Conservation (phyloP, 2,329 filamentous ascomycete genomes). For the Cryphonectria nitschkei region DNA sequence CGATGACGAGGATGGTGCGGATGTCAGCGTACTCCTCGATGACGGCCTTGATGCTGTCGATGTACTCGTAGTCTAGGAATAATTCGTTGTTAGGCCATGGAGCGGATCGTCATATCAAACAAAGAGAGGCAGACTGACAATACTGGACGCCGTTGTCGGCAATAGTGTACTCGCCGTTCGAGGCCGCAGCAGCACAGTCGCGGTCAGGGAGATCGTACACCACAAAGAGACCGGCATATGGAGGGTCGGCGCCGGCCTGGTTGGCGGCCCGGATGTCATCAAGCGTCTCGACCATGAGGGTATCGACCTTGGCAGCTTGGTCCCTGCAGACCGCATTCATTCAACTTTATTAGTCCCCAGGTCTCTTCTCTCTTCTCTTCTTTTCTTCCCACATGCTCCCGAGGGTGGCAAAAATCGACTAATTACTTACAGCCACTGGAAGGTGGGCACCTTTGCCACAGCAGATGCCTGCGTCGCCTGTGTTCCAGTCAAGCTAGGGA, state of each 20-base stretch:
- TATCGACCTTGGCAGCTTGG: constrained; percentile 51
- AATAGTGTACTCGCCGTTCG: constrained; percentile 59
- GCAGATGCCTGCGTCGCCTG: constrained; percentile 55
- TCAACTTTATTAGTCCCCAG: background rate
- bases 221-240: constrained; percentile 54
- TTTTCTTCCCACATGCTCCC: background rate
- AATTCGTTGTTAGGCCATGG: constrained; percentile 46
- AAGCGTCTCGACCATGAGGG: constrained; percentile 49
- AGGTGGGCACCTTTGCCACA: constrained; percentile 56
- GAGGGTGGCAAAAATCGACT: background rate
- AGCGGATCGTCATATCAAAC: constrained; percentile 33
- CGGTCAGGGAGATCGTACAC: constrained; percentile 63
- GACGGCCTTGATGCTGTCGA: constrained; percentile 50
- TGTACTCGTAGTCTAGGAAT: constrained; percentile 52
- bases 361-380: too few species aligned
- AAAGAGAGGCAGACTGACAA: constrained; percentile 43
- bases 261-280: constrained; percentile 40
- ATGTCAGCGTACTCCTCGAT: constrained; percentile 49
- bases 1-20: constrained; percentile 50
- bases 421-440: constrained; percentile 54
- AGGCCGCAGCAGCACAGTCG: constrained; percentile 60
- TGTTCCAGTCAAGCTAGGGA: constrained; percentile 63
- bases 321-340: constrained; percentile 44
- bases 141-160: constrained; percentile 53
- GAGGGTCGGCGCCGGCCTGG: constrained; percentile 31